These are phyloP conservation scores for Pinus tabuliformis DNA, from an alignment of 75 land plant genomes.

Conservation along the genomic window DNA sequence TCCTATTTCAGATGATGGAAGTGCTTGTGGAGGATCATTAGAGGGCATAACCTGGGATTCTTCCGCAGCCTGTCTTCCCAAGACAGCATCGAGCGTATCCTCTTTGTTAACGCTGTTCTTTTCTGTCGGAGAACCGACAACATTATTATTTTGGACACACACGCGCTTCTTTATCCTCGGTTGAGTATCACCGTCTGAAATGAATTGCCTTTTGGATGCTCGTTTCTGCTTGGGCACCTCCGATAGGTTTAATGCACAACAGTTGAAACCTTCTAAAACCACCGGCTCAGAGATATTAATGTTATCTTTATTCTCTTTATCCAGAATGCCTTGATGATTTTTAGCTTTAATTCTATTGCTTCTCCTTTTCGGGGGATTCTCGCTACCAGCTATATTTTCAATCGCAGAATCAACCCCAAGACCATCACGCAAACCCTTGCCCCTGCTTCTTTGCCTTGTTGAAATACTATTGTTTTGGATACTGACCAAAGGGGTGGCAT, in stretches of 20 bases:
- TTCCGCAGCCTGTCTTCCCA: neutral
- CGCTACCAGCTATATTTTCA: neutral
- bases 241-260: neutral
- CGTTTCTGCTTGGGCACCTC: neutral
- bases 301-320: neutral
- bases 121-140: neutral
- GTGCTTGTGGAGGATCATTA: neutral
- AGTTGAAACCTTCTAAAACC: no score
- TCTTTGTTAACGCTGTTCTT: neutral
- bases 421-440: neutral
- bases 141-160: neutral
- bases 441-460: constrained; percentile 3
- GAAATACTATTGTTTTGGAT: neutral
- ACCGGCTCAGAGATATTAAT: neutral
- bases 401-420: neutral
- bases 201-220: neutral
- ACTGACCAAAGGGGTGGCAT: neutral
- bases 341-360: neutral
- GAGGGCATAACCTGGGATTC: neutral
- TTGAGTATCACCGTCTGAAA: neutral
- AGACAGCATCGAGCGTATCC: neutral
- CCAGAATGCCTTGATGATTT: neutral
- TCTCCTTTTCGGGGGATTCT: neutral
- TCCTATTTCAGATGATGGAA: neutral
- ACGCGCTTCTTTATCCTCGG: neutral